Evolutionary conservation across 2,329 filamentous ascomycete genomes (phyloP), one percentile per base, ranked within the genome.

Genomic region (Fusarium sulawesiense): DNA sequence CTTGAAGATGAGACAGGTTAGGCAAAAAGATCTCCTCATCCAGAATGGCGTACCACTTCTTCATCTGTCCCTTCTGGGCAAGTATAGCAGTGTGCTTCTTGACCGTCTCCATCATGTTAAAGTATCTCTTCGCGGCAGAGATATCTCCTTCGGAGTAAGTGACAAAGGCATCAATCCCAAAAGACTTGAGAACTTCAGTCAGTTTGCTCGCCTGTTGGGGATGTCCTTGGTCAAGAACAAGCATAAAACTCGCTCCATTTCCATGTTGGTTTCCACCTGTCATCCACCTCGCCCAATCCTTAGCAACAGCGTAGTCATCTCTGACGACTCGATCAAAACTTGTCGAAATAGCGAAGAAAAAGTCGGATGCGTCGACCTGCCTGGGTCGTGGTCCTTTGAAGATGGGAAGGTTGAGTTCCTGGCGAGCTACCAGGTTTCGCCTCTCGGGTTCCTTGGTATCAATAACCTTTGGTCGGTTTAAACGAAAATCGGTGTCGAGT

Each of bases 11-110:
- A 1, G 76, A 73, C 32, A 84, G 70, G 40, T 80, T 81, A 1
- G 83, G 83, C 48, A 86, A 78, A 70, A 85, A 85, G 50, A 84
- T 76, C 56, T 82, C 79, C 66, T 85, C 83, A 32, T 86, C 84
- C 2, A 85, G 68, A 2, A 85, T 75, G 2, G 78, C 83, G 40
- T 81, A 80, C 76, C 81, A 84, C 45, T 73, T 76, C 76, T 83
- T 83, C 46, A 72, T 66, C 21, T 78, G 74, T 6, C 79, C 80
- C 16, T 77, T 78, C 8, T 77, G 77, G 3, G 76, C 76, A 7
- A 83, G 68, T 7, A 75, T 77, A 4, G 76, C 78, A 7, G 73
- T 75, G 45, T 80, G 78, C 7, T 74, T 73, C 44, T 77, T 76
- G 41, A 83, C 71, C 21, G 78, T 72, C 13, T 77, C 68, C 4